Percentiles rank a stretch among this genome's conserved stretches.
Evolutionary conservation across 2,329 filamentous ascomycete species (phyloP).

Genomic region (Aspergillus thermomutatus): DNA sequence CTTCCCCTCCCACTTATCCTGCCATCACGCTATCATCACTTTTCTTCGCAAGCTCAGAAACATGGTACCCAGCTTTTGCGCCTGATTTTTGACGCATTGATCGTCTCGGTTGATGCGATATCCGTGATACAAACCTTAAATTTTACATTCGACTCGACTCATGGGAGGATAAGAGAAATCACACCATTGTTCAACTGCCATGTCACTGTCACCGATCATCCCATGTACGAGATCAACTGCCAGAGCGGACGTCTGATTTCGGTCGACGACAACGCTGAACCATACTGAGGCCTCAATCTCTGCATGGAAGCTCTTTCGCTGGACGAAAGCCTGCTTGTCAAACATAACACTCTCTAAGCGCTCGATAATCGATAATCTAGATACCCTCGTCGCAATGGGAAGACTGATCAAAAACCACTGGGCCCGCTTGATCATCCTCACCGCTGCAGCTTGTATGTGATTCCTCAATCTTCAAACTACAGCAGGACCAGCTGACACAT

Average conservation of each 20-base stretch:
- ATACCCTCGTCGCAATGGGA: constrained; percentile 63
- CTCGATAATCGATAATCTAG: no score
- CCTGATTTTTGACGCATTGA: constrained; percentile 6
- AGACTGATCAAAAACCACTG: constrained; percentile 99
- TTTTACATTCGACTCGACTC: background rate
- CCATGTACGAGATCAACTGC: constrained; percentile 2
- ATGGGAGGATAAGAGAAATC: background rate
- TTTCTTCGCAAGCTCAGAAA: background rate
- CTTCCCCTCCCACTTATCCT: constrained; percentile 4
- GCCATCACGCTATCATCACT: constrained; percentile 2
- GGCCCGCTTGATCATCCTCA: constrained; percentile 89
- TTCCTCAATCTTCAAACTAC: constrained; percentile 1
- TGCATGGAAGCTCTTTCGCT: constrained; percentile 20
- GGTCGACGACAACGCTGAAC: background rate
- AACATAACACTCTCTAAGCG: background rate
- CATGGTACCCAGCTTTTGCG: background rate
- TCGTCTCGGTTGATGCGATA: constrained; percentile 13
- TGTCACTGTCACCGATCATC: constrained; percentile 10
- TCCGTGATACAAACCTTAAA: constrained; percentile 6
- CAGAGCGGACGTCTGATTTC: constrained; percentile 8
- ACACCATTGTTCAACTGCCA: constrained; percentile 7
- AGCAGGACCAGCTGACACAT: constrained; percentile 12
- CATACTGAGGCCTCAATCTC: background rate
- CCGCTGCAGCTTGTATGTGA: constrained; percentile 71
- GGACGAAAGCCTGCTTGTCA: constrained; percentile 20